Evolutionary conservation across 208 protist species (phyloP), one percentile per base, ranked within the genome.

Genomic region (Crithidia bombi): DNA sequence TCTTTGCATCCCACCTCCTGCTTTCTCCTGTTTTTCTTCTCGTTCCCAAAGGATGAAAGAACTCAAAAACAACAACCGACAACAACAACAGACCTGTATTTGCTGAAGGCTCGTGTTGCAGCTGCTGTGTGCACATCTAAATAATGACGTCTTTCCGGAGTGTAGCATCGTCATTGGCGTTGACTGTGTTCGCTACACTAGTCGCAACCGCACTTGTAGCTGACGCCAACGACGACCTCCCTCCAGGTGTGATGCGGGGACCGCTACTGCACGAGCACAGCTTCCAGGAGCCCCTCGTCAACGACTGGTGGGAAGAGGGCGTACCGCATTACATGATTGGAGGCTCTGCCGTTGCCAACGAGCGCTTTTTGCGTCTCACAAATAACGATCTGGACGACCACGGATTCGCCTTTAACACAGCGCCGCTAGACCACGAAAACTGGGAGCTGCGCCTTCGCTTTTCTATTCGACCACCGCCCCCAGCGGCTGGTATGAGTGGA

Each of bases 271-370:
- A 83, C 41, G 85, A 96, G 64, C 91, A 96, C 81, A 89, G 81
- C 63, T 83, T 96, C 52, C 68, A 79, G 15, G 69, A 76, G 23
- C 91, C 91, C 5, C 82, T 93, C 6, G 86, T 96, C 6, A 79
- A 73, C 30, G 91, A 96, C 56, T 96, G 91, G 91, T 96, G 91
- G 91, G 81, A 93, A 54, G 91, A 92, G 59, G 91, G 91, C 4
- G 82, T 96, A 0, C 88, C 91, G 10, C 86, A 96, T 63, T 96
- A 83, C 73, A 91, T 93, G 83, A 86, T 96, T 63, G 88, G 91
- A 19, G 91, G 88, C 9, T 85, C 82, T 19, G 80, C 91, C 38
- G 79, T 94, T 15, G 86, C 87, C 1, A 94, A 85, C 41, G 87
- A 91, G 56, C 81, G 87, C n/a, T 92, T 91, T 51, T 55, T 96